Base-by-base conservation (phyloP, 2,329 filamentous ascomycete genomes). In the Zasmidium citrigriseum region DNA sequence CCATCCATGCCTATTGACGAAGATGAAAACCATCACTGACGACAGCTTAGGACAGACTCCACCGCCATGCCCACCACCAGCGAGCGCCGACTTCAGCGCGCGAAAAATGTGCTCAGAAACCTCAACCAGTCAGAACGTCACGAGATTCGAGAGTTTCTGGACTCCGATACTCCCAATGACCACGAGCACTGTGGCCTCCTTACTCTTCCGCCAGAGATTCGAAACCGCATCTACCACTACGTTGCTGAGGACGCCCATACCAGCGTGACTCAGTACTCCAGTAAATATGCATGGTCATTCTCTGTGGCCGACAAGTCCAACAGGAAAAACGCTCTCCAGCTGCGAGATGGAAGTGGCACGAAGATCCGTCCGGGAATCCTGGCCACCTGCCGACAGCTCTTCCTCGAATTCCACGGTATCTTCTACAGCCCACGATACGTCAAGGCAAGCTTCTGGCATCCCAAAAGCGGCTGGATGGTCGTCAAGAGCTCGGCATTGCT, bases 221-320 rank as follows among this genome's bases (percentile, higher is more conserved):
- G 44, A 2, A 52, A 57, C 21, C 3, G 14, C 41, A 48, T 57
- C 12, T 57, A 57, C 48, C 47, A 57, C 5, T 11, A 46, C 21
- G 27, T 56, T 5, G 46, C 54, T 1, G 29, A 20, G n/a, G 46
- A 56, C 16, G 54, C 54, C 14, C 46, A 56, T 29, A 21, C 5
- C 12, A 29, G n/a, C 12, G 16, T 5, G 22, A 22, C n/a, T n/a
- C n/a, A 22, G 16, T 21, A 5, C 18, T 22, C 10, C 10, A 7
- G 5, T 14, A 22, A n/a, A 18, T 11, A 22, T 22, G 46, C 20
- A 22, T 4, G 20, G 46, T 22, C 5, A n/a, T n/a, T n/a, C n/a
- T n/a, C n/a, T n/a, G n/a, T n/a, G n/a, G 41, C 41, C 16, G 41
- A 7, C n/a, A 7, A 18, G 41, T 5, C 16, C 41, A 7, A n/a